Base-by-base conservation (phyloP, 140 eudicot species). In the Stevia rebaudiana region DNA sequence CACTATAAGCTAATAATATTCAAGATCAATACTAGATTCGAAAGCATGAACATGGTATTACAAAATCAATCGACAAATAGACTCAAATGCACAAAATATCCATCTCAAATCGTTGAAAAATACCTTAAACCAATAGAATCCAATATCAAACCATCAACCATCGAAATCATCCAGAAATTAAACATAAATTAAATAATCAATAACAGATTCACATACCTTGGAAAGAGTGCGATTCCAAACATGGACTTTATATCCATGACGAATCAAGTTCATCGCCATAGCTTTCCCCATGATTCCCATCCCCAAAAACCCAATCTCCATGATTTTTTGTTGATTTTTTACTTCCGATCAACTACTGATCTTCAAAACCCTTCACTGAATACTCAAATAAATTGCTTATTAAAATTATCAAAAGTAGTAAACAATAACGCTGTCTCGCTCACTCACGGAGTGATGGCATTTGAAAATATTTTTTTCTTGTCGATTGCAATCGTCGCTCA, bases 271-370 rank as follows among this genome's bases (percentile, higher is more conserved):
- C 82, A 88, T 78, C 15, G 99, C 83, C 99, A 92, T 88, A 9
- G 97, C 97, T 60, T 92, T 88, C 36, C 99, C 99, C 99, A 92
- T 92, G 67, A 92, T 92, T 23, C 99, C 97, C 90, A 92, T 70
- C 6, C 99, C 99, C 75, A 92, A 53, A 77, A 92, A 92, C 79
- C 99, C 99, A 19, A 92, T 78, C 64, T 89, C 97, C 76, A 85
- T 89, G 22, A 2, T 56, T 60, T 2, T 51, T 51, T 21, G 35
- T 47, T 62, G 50, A 70, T 57, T 56, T 56, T 67, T 67, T 35
- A 17, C 53, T 44, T 16, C 65, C 64, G 61, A 51, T 40, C 55
- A 30, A 33, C n/a, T n/a, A 48, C 43, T 48, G 54, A 40, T 56
- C 69, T 65, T 55, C 25, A 56, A 50, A 64, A 18, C 68, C 71